Conservation (phyloP, 306 rosid genomes). For the Amphicarpaea edgeworthii region DNA sequence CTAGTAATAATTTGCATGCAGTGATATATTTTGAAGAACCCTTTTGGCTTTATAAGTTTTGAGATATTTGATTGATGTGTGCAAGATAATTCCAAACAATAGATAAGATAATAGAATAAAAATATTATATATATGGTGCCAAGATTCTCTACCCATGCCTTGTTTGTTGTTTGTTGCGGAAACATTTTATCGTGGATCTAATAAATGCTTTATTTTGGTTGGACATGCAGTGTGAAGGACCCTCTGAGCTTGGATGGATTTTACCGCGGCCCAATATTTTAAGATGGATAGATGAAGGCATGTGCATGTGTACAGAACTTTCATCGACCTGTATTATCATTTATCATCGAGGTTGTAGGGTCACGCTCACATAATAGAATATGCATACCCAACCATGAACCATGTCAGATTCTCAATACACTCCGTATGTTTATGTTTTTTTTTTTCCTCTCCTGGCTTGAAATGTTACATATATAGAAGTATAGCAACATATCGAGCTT, state of each 20-base stretch:
- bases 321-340: slow-evolving; percentile 30
- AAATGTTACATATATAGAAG: neutral
- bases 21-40: neutral
- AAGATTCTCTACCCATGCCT: neutral
- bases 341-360: slow-evolving; percentile 33
- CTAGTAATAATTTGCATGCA: neutral
- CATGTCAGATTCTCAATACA: too few species aligned
- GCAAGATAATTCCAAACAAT: neutral
- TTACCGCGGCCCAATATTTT: slow-evolving; percentile 26
- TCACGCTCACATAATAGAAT: slow-evolving; percentile 10
- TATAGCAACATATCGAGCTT: slow-evolving; percentile 3
- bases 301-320: slow-evolving; percentile 13
- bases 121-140: neutral
- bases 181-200: slow-evolving; percentile 47
- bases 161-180: slow-evolving; percentile 46
- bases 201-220: slow-evolving; percentile 35
- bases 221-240: slow-evolving; percentile 36
- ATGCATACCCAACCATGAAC: neutral
- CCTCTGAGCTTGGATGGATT: slow-evolving; percentile 8
- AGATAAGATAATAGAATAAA: neutral
- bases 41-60: neutral
- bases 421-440: too few species aligned
- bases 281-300: slow-evolving; percentile 39
- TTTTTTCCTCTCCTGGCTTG: neutral
- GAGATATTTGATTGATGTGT: neutral